These are phyloP conservation scores for Xylaria sp. DNA, from an alignment of 2,329 filamentous ascomycete species.

Conservation along the genomic window DNA sequence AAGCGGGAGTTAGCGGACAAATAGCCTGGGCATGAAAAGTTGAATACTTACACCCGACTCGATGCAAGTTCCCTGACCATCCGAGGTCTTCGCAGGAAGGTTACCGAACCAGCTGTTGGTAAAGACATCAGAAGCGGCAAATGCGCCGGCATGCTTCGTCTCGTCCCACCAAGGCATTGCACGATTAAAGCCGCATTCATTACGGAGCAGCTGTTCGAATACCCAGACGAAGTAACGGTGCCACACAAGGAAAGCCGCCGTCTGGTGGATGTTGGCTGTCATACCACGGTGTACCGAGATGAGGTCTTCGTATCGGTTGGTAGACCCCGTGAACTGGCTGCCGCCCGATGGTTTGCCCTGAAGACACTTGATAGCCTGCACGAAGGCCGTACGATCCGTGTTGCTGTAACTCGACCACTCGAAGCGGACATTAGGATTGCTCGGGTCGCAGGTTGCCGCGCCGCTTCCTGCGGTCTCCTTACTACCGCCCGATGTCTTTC, in stretches of 20 bases:
- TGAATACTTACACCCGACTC: slow-evolving; percentile 46
- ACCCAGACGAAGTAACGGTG: slow-evolving; percentile 53
- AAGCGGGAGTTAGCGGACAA: slow-evolving; percentile 23
- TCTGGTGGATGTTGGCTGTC: slow-evolving; percentile 43
- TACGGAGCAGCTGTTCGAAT: slow-evolving; percentile 52
- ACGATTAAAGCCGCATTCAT: slow-evolving; percentile 52
- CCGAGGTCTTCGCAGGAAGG: slow-evolving; percentile 43
- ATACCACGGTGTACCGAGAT: slow-evolving; percentile 53
- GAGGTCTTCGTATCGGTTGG: slow-evolving; percentile 53
- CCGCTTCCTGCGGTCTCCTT: slow-evolving; percentile 20
- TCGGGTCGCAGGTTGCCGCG: slow-evolving; percentile 42
- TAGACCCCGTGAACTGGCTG: slow-evolving; percentile 41
- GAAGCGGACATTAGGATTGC: slow-evolving; percentile 43
- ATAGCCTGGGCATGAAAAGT: neutral
- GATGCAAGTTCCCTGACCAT: slow-evolving; percentile 50
- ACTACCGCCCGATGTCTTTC: neutral
- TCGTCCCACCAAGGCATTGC: slow-evolving; percentile 56
- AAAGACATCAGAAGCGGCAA: slow-evolving; percentile 48
- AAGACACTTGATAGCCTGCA: slow-evolving; percentile 51
- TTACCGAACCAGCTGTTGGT: slow-evolving; percentile 47
- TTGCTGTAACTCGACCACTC: slow-evolving; percentile 50
- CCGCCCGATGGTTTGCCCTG: slow-evolving; percentile 47
- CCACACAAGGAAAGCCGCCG: slow-evolving; percentile 52
- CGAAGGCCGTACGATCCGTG: slow-evolving; percentile 47
- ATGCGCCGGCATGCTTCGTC: slow-evolving; percentile 50